Percentiles rank a stretch among this genome's conserved stretches.
phyloP scores from a whole-genome alignment of 2,329 filamentous ascomycete genomes.

The Verruconis gallopava region DNA sequence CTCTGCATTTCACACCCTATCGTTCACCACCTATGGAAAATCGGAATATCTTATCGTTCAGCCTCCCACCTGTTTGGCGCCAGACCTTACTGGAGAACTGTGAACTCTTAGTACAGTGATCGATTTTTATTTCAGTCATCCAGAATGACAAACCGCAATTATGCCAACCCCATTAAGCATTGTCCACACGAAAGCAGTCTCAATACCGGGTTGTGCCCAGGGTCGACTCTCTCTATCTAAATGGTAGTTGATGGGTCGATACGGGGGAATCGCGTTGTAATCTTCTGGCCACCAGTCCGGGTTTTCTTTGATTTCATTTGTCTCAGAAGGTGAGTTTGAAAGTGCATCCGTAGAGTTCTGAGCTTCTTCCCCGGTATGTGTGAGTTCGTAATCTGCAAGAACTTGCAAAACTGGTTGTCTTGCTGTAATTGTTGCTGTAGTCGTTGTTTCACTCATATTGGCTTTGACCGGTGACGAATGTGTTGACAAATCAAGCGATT shows the following conservation, averaged over 20 bases:
- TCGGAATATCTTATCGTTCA: conserved; percentile 26
- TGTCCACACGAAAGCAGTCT: conserved; percentile 34
- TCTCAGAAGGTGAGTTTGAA: conserved; percentile 18
- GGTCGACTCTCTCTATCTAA: conserved; percentile 32
- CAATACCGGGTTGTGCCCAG: conserved; percentile 29
- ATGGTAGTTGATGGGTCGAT: conserved; percentile 33
- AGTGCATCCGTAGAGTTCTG: conserved; percentile 16
- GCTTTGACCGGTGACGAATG: conserved; percentile 7
- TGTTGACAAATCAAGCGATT: conserved; percentile 5
- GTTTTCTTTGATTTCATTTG: conserved; percentile 15
- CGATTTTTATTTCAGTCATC: too few species aligned
- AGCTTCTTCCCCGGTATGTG: conserved; percentile 25
- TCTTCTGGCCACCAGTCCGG: conserved; percentile 34
- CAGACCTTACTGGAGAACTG: conserved; percentile 34
- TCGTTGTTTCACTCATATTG: conserved; percentile 34
- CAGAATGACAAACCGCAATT: conserved; percentile 27
- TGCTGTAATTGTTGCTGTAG: conserved; percentile 27
- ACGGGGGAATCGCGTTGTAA: conserved; percentile 34
- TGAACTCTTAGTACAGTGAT: conserved; percentile 4
- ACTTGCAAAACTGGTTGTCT: conserved; percentile 16
- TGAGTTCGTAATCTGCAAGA: conserved; percentile 35
- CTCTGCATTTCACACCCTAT: too few species aligned
- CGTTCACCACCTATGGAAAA: conserved; percentile 2
- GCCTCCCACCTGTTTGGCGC: conserved; percentile 36
- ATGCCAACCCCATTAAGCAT: conserved; percentile 38